Evolutionary conservation across 352 stramenopile species (phyloP).

Genomic region (Globisporangium solare): DNA sequence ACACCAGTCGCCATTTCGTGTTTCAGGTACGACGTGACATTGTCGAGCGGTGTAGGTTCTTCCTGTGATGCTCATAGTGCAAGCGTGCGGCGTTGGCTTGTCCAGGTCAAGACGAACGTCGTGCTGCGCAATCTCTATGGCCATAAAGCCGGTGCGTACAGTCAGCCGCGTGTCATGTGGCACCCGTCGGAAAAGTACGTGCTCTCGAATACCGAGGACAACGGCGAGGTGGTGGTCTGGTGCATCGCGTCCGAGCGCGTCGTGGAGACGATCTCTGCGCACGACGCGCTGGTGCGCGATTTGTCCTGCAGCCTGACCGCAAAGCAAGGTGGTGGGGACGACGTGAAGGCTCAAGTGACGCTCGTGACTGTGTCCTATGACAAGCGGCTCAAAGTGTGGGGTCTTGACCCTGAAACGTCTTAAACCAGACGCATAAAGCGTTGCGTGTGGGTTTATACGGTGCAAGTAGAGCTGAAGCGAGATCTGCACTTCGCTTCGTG

Average conservation of each 20-base stretch:
- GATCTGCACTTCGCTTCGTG: no score
- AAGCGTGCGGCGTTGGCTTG: no score
- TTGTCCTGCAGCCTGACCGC: slow-evolving; percentile 4
- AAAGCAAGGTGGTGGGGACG: neutral
- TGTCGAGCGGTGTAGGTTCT: no score
- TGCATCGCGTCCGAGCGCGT: slow-evolving; percentile 74
- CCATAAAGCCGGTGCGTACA: slow-evolving; percentile 80
- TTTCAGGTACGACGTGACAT: slow-evolving; percentile 45
- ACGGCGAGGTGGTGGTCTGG: slow-evolving; percentile 59
- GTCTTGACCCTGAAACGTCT: slow-evolving; percentile 1
- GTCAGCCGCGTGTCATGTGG: slow-evolving; percentile 67
- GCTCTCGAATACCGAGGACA: slow-evolving; percentile 79
- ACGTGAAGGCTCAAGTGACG: slow-evolving; percentile 2
- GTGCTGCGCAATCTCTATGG: slow-evolving; percentile 77
- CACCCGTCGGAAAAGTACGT: slow-evolving; percentile 82
- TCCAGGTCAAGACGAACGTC: slow-evolving; percentile 56
- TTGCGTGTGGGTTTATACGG: no score
- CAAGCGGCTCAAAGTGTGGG: slow-evolving; percentile 70
- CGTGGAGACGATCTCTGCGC: slow-evolving; percentile 57
- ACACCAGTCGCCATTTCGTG: slow-evolving; percentile 80
- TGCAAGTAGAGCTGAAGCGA: no score
- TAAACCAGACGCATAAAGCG: neutral
- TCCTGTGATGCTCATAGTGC: no score
- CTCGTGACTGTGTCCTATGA: slow-evolving; percentile 80
- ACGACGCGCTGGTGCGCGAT: slow-evolving; percentile 69